Evolutionary conservation across 148 eudicot genomes (phyloP), one percentile per base, ranked within the genome.

Genomic region (Rhododendron henanense): DNA sequence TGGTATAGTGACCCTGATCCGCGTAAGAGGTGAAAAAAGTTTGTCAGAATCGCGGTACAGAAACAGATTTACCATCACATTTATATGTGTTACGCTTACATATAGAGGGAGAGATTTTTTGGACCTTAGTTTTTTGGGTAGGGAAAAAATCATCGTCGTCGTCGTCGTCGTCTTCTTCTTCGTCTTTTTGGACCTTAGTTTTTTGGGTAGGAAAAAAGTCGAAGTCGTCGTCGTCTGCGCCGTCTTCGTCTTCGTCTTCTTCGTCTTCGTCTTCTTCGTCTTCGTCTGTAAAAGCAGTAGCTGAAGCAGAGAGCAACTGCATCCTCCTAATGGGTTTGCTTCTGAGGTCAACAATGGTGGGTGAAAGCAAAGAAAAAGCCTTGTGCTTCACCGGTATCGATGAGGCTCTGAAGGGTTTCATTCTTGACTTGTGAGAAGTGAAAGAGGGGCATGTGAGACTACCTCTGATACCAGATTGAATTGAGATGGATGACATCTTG

Each of bases 401-500:
- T 33, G 41, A 31, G 76, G 37, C 14, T 33, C 13, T 71, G 39
- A 71, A 71, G 35, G 76, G 39, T 71, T 31, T 71, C 41, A 71
- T 31, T 33, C 39, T 14, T 1, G 76, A 16, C 39, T 71, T 31
- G 2, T 31, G 76, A 33, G 76, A 33, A 33, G 19, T 71, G 39
- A 71, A 31, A 71, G 76, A 71, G 39, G 92, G 85, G 76, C 87
- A 83, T 53, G 91, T 85, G 10, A 88, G 74, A 82, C 73, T 81
- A 85, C 89, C 79, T 37, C 82, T 93, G 6, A 93, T 83, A 10
- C 87, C 89, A 78, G 93, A 90, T 65, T 94, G 98, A 65, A 93
- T 87, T 69, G 95, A 89, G 92, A 92, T 92, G 76, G 98, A 91
- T 75, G 91, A 84, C 95, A 95, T 94, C 67, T 82, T 94, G 9